A percentile compares a stretch with the other conserved stretches of the same genome.
Evolutionary conservation across 2,329 filamentous ascomycete species (phyloP).

Genomic region (Diplodia mutila): DNA sequence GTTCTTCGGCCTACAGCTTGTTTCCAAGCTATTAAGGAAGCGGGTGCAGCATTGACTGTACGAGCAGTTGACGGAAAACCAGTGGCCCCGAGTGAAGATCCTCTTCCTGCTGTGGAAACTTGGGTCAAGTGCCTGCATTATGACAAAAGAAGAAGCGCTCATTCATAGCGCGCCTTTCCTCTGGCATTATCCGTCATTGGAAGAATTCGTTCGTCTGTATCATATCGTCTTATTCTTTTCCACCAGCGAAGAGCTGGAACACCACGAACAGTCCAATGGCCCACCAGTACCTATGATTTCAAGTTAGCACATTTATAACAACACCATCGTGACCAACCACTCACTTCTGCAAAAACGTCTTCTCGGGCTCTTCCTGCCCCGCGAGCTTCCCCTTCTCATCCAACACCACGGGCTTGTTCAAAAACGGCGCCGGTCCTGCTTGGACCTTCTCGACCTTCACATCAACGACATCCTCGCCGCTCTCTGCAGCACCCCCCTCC

Average conservation of each 20-base stretch:
- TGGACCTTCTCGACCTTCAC: constrained; percentile 47
- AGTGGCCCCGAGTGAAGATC: neutral
- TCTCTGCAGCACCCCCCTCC: neutral
- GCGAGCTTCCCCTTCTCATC: constrained; percentile 60
- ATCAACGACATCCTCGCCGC: constrained; percentile 42
- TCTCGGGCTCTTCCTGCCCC: constrained; percentile 49
- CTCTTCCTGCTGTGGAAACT: too few species aligned
- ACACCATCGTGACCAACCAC: constrained; percentile 29
- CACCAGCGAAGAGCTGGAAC: constrained; percentile 50
- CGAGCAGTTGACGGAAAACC: neutral
- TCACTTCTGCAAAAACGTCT: constrained; percentile 57
- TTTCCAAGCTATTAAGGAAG: neutral
- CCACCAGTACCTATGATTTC: constrained; percentile 54
- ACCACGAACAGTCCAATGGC: constrained; percentile 52
- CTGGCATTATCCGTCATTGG: neutral
- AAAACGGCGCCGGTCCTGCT: constrained; percentile 46
- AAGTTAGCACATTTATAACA: constrained; percentile 27
- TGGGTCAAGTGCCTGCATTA: neutral
- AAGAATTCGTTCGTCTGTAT: neutral
- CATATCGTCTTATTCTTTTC: constrained; percentile 31
- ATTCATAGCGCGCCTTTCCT: neutral
- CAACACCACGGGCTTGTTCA: constrained; percentile 60
- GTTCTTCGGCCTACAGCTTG: neutral
- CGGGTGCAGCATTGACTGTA: neutral
- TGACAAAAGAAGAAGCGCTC: neutral